These are phyloP conservation scores for Coelastrella sp. DNA, from an alignment of 139 green algal species.

Conservation along the genomic window DNA sequence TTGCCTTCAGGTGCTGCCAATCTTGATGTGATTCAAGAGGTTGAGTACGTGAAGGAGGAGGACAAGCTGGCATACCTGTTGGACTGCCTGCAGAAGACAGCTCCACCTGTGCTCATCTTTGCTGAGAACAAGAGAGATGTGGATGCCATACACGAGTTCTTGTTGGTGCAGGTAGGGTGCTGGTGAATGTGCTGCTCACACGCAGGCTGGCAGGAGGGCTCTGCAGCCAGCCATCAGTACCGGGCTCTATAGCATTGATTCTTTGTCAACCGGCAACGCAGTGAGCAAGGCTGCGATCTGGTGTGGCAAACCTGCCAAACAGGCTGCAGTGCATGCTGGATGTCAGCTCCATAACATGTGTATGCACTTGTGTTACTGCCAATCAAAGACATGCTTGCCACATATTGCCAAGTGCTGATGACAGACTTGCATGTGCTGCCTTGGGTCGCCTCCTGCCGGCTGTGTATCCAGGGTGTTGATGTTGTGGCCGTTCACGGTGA, in stretches of 20 bases:
- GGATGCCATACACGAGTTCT: constrained; percentile 96
- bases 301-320: no score
- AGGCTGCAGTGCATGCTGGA: background rate
- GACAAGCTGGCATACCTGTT: constrained; percentile 96
- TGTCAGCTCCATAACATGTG: background rate
- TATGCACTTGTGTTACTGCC: background rate
- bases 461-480: constrained; percentile 87
- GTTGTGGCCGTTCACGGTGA: constrained; percentile 96
- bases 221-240: no score
- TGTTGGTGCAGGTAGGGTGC: constrained; percentile 80
- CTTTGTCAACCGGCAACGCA: no score
- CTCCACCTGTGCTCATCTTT: constrained; percentile 98
- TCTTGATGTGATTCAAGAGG: constrained; percentile 98
- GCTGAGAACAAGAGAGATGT: constrained; percentile 98
- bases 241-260: no score
- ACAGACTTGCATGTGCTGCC: no score
- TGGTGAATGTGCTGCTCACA: no score
- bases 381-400: no score
- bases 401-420: no score
- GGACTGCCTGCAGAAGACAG: constrained; percentile 98
- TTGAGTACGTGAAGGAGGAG: constrained; percentile 99
- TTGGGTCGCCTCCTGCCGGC: background rate
- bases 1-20: constrained; percentile 89
- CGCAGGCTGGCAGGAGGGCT: no score
- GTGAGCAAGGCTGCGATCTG: no score